Percentiles rank a stretch among this genome's conserved stretches.
These are phyloP conservation scores for Porphyrellus cyaneotinctus DNA, from an alignment of 768 basidiomycete genomes.

Conservation along the genomic window DNA sequence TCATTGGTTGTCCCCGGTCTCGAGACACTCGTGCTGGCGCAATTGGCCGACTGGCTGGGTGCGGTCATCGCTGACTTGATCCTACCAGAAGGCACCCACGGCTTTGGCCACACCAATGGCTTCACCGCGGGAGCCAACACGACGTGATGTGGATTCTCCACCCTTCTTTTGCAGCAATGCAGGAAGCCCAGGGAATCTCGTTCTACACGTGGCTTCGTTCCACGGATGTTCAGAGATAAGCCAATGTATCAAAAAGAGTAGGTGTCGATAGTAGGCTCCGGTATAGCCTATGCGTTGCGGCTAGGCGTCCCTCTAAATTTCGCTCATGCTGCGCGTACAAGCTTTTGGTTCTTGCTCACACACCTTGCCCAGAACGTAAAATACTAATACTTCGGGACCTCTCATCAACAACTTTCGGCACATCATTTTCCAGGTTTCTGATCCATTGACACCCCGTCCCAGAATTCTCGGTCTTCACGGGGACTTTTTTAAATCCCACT, in stretches of 20 bases:
- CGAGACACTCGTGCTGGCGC: not conserved
- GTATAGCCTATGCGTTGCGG: not conserved
- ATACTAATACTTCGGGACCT: not conserved
- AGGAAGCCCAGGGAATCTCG: slow-evolving; percentile 18
- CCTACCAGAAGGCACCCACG: slow-evolving; percentile 12
- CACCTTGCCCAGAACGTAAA: not conserved
- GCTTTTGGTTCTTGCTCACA: not conserved
- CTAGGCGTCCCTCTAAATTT: not conserved
- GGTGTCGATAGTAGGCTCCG: not conserved
- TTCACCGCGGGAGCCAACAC: slow-evolving; percentile 15
- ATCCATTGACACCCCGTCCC: not conserved
- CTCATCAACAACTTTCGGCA: not conserved
- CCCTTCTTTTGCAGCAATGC: slow-evolving; percentile 22
- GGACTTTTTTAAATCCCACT: not conserved
- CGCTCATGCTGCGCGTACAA: not conserved
- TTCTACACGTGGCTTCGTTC: slow-evolving; percentile 16
- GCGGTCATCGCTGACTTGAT: not conserved
- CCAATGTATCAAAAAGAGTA: slow-evolving; percentile 4
- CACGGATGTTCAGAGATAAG: slow-evolving; percentile 2
- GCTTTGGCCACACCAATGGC: slow-evolving; percentile 14
- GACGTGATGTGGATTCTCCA: slow-evolving; percentile 24
- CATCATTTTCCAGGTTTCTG: not conserved
- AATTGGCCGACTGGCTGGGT: not conserved
- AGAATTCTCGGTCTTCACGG: not conserved
- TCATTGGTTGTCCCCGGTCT: not conserved